Evolutionary conservation across 2,329 filamentous ascomycete genomes (phyloP).

Genomic region (Monilinia fructicola): DNA sequence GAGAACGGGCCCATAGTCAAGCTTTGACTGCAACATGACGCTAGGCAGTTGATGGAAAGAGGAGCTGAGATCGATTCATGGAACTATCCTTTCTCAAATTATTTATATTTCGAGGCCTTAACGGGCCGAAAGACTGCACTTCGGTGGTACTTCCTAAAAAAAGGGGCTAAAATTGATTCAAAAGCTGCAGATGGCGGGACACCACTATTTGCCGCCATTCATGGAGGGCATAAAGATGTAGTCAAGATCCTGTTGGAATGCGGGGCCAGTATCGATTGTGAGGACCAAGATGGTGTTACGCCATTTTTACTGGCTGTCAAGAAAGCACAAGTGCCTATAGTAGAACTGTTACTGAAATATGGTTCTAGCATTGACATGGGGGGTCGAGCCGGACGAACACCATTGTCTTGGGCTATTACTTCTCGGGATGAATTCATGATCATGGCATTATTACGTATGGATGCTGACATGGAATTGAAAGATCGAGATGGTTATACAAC

Average conservation of each 20-base stretch:
- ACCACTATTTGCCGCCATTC: too few relatives aligned
- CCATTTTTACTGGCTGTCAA: constrained; percentile 17
- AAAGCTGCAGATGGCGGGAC: too few relatives aligned
- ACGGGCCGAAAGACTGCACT: too few relatives aligned
- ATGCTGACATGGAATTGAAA: constrained; percentile 20
- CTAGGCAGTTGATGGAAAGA: constrained; percentile 3
- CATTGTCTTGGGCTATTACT: background rate
- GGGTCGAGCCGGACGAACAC: background rate
- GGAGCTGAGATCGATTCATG: constrained; percentile 22
- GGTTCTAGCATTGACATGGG: background rate
- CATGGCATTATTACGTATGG: background rate
- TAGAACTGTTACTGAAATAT: constrained; percentile 26
- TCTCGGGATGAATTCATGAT: background rate
- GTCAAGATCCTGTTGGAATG: too few relatives aligned
- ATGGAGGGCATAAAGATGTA: too few relatives aligned
- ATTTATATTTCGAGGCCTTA: too few relatives aligned
- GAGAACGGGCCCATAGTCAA: background rate
- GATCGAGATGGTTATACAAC: constrained; percentile 32
- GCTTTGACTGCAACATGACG: background rate
- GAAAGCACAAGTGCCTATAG: constrained; percentile 20
- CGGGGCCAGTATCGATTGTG: constrained; percentile 20
- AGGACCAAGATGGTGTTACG: constrained; percentile 14
- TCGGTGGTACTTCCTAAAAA: too few relatives aligned
- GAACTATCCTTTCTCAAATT: background rate
- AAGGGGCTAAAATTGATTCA: too few relatives aligned